Conservation (phyloP, 2,329 filamentous ascomycete species). For the Colletotrichum sp. region DNA sequence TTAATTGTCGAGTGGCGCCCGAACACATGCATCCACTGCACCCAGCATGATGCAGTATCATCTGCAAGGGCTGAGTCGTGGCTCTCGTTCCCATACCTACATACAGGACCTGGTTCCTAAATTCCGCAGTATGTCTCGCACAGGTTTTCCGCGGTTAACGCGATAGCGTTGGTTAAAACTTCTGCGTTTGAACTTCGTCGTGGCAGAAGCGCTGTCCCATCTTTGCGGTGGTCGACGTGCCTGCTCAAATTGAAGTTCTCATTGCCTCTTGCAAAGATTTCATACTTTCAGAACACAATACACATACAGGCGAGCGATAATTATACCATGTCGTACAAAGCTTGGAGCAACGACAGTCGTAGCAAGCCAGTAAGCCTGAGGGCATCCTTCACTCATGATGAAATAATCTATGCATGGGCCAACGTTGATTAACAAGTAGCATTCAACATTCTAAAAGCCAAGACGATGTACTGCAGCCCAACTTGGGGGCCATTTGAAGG, state of each 20-base stretch:
- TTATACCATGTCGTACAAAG: neutral
- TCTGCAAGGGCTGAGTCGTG: neutral
- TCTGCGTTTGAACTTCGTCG: neutral
- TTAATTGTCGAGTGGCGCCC: slow-evolving; percentile 1
- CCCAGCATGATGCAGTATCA: neutral
- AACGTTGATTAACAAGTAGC: neutral
- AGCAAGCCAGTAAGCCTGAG: neutral
- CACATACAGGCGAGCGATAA: neutral
- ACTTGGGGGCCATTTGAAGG: neutral
- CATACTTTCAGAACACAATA: neutral
- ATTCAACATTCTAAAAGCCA: neutral
- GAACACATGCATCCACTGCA: neutral
- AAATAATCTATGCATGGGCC: neutral
- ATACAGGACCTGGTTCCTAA: neutral
- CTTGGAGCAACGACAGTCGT: neutral
- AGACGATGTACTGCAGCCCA: neutral
- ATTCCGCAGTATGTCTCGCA: neutral
- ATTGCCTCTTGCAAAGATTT: neutral
- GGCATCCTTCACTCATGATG: neutral
- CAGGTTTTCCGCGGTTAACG: neutral
- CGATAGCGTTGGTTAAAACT: neutral
- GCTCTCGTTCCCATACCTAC: neutral
- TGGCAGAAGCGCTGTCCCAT: neutral
- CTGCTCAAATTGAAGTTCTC: neutral
- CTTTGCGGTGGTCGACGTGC: neutral